phyloP scores from a whole-genome alignment of 2,329 filamentous ascomycete genomes.

The Pseudogymnoascus sp. region DNA sequence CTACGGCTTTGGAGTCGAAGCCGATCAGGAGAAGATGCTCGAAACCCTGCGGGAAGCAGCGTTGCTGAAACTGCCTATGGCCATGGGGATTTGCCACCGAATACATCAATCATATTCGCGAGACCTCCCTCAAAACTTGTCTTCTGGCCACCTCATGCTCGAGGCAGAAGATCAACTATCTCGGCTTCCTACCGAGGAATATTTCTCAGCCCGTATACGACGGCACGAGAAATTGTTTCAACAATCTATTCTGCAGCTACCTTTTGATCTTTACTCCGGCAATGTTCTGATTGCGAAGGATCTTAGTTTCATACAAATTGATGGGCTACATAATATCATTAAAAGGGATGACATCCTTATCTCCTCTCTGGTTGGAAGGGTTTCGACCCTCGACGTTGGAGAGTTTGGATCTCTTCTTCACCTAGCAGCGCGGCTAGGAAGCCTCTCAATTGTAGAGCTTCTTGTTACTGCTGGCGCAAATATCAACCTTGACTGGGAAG shows the following conservation, averaged over 20 bases:
- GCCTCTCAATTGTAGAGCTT: background rate
- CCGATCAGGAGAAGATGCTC: background rate
- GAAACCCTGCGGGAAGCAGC: background rate
- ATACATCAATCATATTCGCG: background rate
- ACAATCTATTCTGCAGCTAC: background rate
- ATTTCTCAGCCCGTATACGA: background rate
- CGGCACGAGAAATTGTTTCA: background rate
- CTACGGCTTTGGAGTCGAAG: background rate
- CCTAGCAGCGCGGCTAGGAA: background rate
- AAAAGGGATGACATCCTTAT: background rate
- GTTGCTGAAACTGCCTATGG: background rate
- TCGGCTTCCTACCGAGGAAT: background rate
- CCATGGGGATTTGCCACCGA: background rate
- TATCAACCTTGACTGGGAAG: background rate
- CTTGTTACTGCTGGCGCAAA: background rate
- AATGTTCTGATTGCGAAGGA: background rate
- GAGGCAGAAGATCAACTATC: background rate
- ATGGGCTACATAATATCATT: background rate
- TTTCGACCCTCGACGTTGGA: background rate
- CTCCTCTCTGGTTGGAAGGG: background rate
- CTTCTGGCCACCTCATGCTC: background rate
- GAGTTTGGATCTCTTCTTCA: background rate
- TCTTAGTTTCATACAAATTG: background rate
- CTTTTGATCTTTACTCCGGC: background rate
- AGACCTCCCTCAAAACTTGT: background rate